These are phyloP conservation scores for Mortierella sp. DNA, from an alignment of 371 early-diverging fungal genomes.

Conservation along the genomic window DNA sequence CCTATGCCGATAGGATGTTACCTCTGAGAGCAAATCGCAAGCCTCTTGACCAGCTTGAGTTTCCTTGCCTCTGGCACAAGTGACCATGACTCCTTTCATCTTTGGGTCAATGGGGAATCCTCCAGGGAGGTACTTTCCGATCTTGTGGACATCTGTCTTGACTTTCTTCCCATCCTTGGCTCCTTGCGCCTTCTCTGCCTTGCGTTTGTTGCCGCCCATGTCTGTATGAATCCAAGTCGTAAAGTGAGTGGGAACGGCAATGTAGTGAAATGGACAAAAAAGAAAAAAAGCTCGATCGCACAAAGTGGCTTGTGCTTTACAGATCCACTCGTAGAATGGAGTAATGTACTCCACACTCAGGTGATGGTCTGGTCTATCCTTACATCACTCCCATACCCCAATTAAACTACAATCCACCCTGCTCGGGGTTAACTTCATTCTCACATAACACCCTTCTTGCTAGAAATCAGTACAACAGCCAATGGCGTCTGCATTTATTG, in stretches of 20 bases:
- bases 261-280: not conserved
- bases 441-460: not conserved
- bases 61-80: conserved; percentile 73
- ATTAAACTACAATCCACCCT: too few relatives aligned
- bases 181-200: conserved; percentile 28
- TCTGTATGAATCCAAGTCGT: not conserved
- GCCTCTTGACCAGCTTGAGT: conserved; percentile 69
- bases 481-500: conserved; percentile 73
- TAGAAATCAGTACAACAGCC: conserved; percentile 1
- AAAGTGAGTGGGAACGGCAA: not conserved
- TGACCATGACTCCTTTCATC: conserved; percentile 75
- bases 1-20: conserved; percentile 29
- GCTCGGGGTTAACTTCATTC: not conserved
- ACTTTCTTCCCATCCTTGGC: conserved; percentile 59
- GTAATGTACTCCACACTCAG: not conserved
- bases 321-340: not conserved
- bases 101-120: conserved; percentile 67
- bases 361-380: not conserved
- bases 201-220: conserved; percentile 51
- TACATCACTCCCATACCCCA: not conserved
- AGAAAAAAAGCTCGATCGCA: not conserved
- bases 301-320: conserved; percentile 12
- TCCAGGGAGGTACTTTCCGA: conserved; percentile 50
- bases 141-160: conserved; percentile 47
- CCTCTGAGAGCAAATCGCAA: conserved; percentile 69